Evolutionary conservation across 768 basidiomycete genomes (phyloP).

Genomic region (Cubamyces sp.): DNA sequence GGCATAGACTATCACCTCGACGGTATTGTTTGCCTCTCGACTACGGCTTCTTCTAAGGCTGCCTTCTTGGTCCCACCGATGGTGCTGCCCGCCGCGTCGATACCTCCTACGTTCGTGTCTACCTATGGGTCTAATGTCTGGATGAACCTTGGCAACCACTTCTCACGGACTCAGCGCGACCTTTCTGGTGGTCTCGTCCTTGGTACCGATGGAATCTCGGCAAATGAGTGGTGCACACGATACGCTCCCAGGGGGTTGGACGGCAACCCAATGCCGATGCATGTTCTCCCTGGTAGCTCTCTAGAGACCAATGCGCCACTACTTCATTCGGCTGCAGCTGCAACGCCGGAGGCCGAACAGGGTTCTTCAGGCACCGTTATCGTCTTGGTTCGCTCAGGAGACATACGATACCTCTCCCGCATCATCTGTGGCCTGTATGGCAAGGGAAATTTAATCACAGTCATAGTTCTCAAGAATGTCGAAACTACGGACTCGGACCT

Average conservation of each 20-base stretch:
- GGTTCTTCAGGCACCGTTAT: too few species aligned
- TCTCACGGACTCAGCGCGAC: constrained; percentile 34
- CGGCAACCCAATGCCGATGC: background rate
- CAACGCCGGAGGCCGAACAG: too few species aligned
- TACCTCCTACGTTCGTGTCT: constrained; percentile 26
- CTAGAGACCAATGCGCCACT: too few species aligned
- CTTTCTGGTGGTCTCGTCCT: constrained; percentile 45
- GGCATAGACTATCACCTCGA: constrained; percentile 33
- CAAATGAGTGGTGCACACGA: background rate
- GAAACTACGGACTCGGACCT: too few species aligned
- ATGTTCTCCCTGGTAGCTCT: background rate
- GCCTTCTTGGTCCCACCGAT: constrained; percentile 66
- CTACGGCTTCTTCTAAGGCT: constrained; percentile 42
- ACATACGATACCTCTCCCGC: too few species aligned
- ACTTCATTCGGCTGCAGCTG: too few species aligned
- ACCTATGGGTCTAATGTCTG: constrained; percentile 30
- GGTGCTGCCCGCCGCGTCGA: constrained; percentile 43
- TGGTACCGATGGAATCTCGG: constrained; percentile 2
- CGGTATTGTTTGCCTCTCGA: constrained; percentile 28
- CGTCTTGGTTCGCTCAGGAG: too few species aligned
- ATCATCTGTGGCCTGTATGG: too few species aligned
- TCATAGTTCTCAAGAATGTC: too few species aligned
- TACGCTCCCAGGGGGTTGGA: background rate
- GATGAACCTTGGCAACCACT: constrained; percentile 34
- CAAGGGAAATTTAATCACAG: too few species aligned